A percentile compares a stretch with the other conserved stretches of the same genome.
phyloP scores from a whole-genome alignment of 2,329 filamentous ascomycete species.

The Paracorniculantispora psalliotae region DNA sequence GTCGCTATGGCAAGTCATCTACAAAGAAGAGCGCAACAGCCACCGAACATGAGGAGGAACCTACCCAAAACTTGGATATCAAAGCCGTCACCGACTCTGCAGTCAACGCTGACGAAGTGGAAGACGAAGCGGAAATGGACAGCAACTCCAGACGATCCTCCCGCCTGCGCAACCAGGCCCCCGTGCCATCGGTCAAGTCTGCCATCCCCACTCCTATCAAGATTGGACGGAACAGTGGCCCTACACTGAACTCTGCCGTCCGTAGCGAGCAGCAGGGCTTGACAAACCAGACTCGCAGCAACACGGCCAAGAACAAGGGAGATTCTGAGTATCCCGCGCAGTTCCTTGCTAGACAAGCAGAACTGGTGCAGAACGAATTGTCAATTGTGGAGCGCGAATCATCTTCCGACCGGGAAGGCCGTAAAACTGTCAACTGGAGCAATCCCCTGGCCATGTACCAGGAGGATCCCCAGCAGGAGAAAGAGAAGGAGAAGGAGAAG shows the following conservation, averaged over 20 bases:
- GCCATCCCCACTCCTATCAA: constrained; percentile 32
- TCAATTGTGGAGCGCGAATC: constrained; percentile 17
- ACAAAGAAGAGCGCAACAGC: background rate
- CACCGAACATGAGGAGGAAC: background rate
- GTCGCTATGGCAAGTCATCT: constrained; percentile 17
- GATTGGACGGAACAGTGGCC: constrained; percentile 22
- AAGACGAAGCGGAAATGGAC: constrained; percentile 17
- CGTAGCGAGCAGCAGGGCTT: constrained; percentile 30
- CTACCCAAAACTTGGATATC: constrained; percentile 2
- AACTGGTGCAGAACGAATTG: constrained; percentile 19
- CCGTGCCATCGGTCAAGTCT: constrained; percentile 22
- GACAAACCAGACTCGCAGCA: constrained; percentile 25
- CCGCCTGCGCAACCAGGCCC: constrained; percentile 24
- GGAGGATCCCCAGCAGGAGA: constrained; percentile 16
- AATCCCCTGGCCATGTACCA: constrained; percentile 27
- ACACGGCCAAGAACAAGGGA: constrained; percentile 33
- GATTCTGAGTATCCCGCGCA: constrained; percentile 31
- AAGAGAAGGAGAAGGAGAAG: constrained; percentile 22
- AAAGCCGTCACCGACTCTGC: background rate
- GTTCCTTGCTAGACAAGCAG: constrained; percentile 27
- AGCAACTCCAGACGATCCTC: constrained; percentile 27
- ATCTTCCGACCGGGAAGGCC: constrained; percentile 16
- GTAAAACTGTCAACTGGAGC: constrained; percentile 32
- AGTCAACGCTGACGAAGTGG: constrained; percentile 7
- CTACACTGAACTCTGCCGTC: constrained; percentile 21